Percentiles rank a stretch among this genome's conserved stretches.
These are phyloP conservation scores for Hypoxylon sp. DNA, from an alignment of 2,329 filamentous ascomycete genomes.

Conservation along the genomic window DNA sequence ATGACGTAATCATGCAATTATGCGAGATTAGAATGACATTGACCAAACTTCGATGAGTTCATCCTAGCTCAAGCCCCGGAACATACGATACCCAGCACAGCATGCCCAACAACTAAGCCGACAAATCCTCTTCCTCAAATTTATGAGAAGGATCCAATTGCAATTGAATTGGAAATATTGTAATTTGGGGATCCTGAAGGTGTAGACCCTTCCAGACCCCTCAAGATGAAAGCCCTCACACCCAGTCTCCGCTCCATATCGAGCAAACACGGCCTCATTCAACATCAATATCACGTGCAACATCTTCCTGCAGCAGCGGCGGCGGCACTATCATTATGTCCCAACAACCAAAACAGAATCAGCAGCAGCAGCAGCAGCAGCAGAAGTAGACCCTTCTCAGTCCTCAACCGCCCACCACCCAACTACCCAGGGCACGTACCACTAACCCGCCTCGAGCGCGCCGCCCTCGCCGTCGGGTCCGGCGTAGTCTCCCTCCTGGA, in stretches of 20 bases:
- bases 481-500: conserved; percentile 77
- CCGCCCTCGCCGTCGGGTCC: conserved; percentile 77
- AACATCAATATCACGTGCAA: conserved; percentile 32
- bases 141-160: background rate
- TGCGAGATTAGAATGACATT: conserved; percentile 19
- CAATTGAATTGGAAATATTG: background rate
- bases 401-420: conserved; percentile 85
- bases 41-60: conserved; percentile 26
- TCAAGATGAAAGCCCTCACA: conserved; percentile 48
- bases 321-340: conserved; percentile 8
- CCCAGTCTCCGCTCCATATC: conserved; percentile 42
- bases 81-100: conserved; percentile 27
- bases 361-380: background rate
- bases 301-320: conserved; percentile 9
- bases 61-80: conserved; percentile 14
- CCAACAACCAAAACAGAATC: conserved; percentile 8
- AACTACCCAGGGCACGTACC: conserved; percentile 96
- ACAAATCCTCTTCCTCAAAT: background rate
- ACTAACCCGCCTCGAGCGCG: conserved; percentile 82
- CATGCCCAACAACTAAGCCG: background rate
- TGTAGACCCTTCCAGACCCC: background rate
- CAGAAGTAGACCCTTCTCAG: conserved; percentile 73
- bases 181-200: background rate
- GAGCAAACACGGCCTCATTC: conserved; percentile 30
- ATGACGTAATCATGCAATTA: conserved; percentile 19